Conservation (phyloP, 2,329 filamentous ascomycete genomes). For the Hyphodiscus sp. region DNA sequence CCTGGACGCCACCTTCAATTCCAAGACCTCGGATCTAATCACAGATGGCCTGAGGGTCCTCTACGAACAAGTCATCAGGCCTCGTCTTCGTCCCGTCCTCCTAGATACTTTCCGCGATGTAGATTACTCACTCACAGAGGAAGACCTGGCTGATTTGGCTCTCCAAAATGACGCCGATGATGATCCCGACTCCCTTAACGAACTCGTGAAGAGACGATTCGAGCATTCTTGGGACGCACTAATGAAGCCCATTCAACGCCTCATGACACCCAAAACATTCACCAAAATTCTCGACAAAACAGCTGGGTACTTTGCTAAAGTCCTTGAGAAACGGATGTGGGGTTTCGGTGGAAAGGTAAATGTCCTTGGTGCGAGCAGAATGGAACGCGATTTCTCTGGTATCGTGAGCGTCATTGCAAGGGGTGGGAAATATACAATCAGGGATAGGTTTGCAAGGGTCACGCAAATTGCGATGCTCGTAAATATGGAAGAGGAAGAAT, state of each 20-base stretch:
- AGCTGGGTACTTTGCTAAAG: constrained; percentile 65
- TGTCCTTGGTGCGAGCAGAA: constrained; percentile 70
- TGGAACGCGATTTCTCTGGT: constrained; percentile 78
- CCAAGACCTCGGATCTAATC: constrained; percentile 75
- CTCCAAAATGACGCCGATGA: constrained; percentile 41
- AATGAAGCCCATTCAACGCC: constrained; percentile 74
- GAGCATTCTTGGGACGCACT: constrained; percentile 80
- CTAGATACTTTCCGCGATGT: constrained; percentile 86
- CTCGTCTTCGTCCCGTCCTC: constrained; percentile 76
- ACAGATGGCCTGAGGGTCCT: constrained; percentile 79
- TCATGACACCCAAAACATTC: constrained; percentile 75
- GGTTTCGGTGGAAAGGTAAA: constrained; percentile 70
- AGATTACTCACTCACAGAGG: constrained; percentile 69
- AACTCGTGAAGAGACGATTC: constrained; percentile 72
- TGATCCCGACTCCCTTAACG: constrained; percentile 45
- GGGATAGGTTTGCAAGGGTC: constrained; percentile 70
- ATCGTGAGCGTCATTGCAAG: constrained; percentile 62
- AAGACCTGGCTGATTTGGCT: constrained; percentile 52
- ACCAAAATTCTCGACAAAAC: constrained; percentile 69
- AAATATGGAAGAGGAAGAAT: constrained; percentile 95
- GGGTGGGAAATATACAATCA: constrained; percentile 67
- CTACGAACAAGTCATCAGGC: constrained; percentile 81
- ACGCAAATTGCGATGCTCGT: constrained; percentile 78
- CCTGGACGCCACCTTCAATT: constrained; percentile 65
- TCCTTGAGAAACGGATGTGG: constrained; percentile 84